phyloP scores from a whole-genome alignment of 495 filamentous ascomycete genomes.

The Aspergillus incahuasiensis region DNA sequence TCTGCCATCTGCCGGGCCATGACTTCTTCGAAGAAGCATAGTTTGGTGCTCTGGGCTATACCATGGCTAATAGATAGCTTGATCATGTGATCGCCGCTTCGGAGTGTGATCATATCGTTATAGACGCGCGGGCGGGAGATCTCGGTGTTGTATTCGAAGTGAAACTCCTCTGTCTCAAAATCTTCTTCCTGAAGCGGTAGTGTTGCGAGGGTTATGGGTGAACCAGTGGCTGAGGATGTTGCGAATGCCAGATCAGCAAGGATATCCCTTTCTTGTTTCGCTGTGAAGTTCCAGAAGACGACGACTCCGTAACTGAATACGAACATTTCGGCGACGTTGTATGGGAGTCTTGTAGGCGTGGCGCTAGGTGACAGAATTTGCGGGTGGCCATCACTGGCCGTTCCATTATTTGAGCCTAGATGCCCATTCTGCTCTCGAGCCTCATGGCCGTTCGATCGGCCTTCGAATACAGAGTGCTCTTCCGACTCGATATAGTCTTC shows the following conservation, averaged over 20 bases:
- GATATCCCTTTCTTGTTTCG: conserved; percentile 92
- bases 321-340: conserved; percentile 93
- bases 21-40: conserved; percentile 93
- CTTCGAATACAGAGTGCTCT: conserved; percentile 32
- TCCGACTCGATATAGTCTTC: conserved; percentile 72
- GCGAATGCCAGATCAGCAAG: conserved; percentile 94
- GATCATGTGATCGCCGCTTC: conserved; percentile 96
- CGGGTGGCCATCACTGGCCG: not conserved
- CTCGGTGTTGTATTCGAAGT: conserved; percentile 90
- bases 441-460: conserved; percentile 19
- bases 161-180: conserved; percentile 97
- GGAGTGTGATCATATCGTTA: conserved; percentile 98
- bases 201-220: conserved; percentile 58
- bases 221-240: conserved; percentile 47
- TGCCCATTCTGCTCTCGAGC: not conserved
- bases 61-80: conserved; percentile 96
- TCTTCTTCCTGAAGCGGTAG: conserved; percentile 74
- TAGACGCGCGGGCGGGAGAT: conserved; percentile 86
- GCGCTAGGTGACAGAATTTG: conserved; percentile 14
- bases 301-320: conserved; percentile 97
- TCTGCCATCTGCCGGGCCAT: conserved; percentile 93
- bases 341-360: conserved; percentile 46
- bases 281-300: conserved; percentile 98
- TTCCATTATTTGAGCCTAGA: not conserved
- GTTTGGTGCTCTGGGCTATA: conserved; percentile 94